Evolutionary conservation across 2,329 filamentous ascomycete genomes (phyloP).

Genomic region (Talaromyces sp.): DNA sequence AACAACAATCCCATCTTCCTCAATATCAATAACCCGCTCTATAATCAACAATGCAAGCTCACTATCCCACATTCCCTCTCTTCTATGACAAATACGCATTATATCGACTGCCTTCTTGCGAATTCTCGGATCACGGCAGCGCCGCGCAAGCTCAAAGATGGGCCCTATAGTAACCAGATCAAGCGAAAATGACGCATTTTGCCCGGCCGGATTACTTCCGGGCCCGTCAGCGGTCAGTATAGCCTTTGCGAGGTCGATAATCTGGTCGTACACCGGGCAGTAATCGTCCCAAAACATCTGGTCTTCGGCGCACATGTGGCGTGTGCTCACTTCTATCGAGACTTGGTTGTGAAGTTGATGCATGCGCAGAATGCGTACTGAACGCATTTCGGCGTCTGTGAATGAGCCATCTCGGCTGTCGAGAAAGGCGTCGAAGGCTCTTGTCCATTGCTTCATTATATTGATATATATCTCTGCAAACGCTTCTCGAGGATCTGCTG

Average conservation of each 20-base stretch:
- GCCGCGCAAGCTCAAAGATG: slow-evolving; percentile 11
- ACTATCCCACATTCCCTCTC: slow-evolving; percentile 16
- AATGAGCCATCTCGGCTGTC: neutral
- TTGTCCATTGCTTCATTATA: slow-evolving; percentile 9
- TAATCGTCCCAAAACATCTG: slow-evolving; percentile 14
- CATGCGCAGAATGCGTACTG: slow-evolving; percentile 11
- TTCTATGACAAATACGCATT: slow-evolving; percentile 7
- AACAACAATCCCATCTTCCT: slow-evolving; percentile 5
- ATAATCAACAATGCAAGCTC: slow-evolving; percentile 1
- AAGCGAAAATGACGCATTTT: neutral
- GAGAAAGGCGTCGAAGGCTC: slow-evolving; percentile 12
- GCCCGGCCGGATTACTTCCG: neutral
- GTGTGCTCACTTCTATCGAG: slow-evolving; percentile 6
- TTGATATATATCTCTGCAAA: slow-evolving; percentile 5
- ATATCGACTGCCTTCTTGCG: slow-evolving; percentile 6
- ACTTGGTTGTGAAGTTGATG: slow-evolving; percentile 10
- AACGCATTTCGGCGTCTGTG: slow-evolving; percentile 7
- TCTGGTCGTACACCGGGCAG: slow-evolving; percentile 3
- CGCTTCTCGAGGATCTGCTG: neutral
- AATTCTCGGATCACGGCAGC: slow-evolving; percentile 11
- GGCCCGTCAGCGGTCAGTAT: neutral
- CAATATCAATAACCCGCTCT: slow-evolving; percentile 11
- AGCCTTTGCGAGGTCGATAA: neutral
- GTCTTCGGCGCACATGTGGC: neutral
- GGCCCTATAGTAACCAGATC: slow-evolving; percentile 1